Evolutionary conservation across 2,329 filamentous ascomycete species (phyloP), one percentile per base, ranked within the genome.

Genomic region (Penicillium sp.): DNA sequence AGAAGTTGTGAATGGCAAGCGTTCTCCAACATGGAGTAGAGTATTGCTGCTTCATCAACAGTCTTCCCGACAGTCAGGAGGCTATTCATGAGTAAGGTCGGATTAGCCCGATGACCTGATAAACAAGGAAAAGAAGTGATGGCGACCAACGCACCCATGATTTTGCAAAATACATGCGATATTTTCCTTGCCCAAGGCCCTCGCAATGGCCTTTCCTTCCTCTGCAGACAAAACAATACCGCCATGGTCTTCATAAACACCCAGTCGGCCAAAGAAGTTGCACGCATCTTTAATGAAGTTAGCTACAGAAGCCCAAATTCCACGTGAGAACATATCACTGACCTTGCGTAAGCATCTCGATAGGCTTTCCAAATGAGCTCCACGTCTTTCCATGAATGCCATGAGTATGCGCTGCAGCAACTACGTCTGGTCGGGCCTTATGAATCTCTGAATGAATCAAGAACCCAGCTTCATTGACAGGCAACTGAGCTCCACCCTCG

Each of bases 281-380:
- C 71, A 74, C 6, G 71, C 68, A 56, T 73, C 71, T 74, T 51
- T 8, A 4, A 40, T 8, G 11, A 10, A 3, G 10, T 52, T 29
- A 52, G 35, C 34, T 23, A 7, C 11, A 16, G 35, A 40, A 29
- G 7, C 10, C n/a, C 11, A 26, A 18, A 3, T 23, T 23, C 23
- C 3, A 23, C 3, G 23, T 23, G 3, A 10, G 13, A 18, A 51
- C 18, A 30, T 6, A 23, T 9, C 4, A 43, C 59, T 19, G 14
- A 84, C 85, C 83, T 67, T 85, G 83, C 0, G 82, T 82, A 43
- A 82, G 79, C 63, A 80, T 84, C 55, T 85, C 82, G 42, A 85
- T 75, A 7, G 77, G 76, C 55, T 80, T 81, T 7, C 85, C 85
- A 19, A 87, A 78, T 0, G 83, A 73, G 62, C 82, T 84, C 74